These are phyloP conservation scores for Halophytophthora batemanensis DNA, from an alignment of 352 stramenopile species.

Conservation along the genomic window DNA sequence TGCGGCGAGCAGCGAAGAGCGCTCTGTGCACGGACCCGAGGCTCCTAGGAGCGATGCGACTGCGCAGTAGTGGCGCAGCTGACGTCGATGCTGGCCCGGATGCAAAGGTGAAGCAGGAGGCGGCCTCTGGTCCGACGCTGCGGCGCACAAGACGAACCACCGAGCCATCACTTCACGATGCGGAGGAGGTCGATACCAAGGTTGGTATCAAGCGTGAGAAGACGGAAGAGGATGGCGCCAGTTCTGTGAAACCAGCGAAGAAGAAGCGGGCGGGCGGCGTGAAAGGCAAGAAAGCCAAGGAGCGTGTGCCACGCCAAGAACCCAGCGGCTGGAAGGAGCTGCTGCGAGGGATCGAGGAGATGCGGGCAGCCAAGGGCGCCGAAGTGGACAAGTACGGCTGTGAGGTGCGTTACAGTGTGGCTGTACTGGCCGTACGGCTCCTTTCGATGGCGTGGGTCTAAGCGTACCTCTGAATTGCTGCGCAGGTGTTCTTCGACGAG, in stretches of 20 bases:
- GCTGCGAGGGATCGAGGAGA: slow-evolving; percentile 57
- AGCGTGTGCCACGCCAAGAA: slow-evolving; percentile 20
- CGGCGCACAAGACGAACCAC: neutral
- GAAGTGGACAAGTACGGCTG: slow-evolving; percentile 74
- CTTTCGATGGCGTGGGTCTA: neutral
- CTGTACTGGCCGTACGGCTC: neutral
- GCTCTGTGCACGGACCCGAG: neutral
- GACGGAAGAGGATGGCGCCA: slow-evolving; percentile 11
- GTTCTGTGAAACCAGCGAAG: slow-evolving; percentile 7
- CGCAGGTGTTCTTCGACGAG: slow-evolving; percentile 40
- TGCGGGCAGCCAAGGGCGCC: slow-evolving; percentile 56
- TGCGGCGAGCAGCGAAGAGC: neutral
- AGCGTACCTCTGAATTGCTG: neutral
- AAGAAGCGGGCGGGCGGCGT: slow-evolving; percentile 13
- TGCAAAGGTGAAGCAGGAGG: slow-evolving; percentile 9
- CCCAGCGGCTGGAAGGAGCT: slow-evolving; percentile 58
- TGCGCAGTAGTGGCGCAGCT: slow-evolving; percentile 20
- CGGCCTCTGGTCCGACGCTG: neutral
- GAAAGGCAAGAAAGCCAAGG: slow-evolving; percentile 16
- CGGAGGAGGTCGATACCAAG: neutral
- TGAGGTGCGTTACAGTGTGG: slow-evolving; percentile 34
- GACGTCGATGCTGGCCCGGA: slow-evolving; percentile 3
- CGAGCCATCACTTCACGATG: neutral
- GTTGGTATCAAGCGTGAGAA: slow-evolving; percentile 23
- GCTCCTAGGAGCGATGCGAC: slow-evolving; percentile 27